Conservation (phyloP, 495 filamentous ascomycete species). For the Xylaria cubensis region DNA sequence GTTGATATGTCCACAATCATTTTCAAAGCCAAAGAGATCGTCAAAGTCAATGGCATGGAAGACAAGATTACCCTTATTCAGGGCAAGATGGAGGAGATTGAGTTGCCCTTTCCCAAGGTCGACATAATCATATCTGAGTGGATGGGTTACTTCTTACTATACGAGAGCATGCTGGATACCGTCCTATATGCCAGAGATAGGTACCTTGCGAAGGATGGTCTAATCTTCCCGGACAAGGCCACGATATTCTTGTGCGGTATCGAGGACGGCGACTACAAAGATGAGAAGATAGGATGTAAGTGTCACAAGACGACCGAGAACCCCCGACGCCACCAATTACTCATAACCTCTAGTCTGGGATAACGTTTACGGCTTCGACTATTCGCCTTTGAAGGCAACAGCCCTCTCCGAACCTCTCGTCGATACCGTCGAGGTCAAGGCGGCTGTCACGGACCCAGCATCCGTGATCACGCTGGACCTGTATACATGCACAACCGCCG, state of each 20-base stretch:
- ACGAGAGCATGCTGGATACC: slow-evolving; percentile 94
- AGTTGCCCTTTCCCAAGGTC: slow-evolving; percentile 78
- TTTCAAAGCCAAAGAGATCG: slow-evolving; percentile 82
- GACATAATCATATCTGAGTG: slow-evolving; percentile 97
- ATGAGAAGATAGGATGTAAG: slow-evolving; percentile 72
- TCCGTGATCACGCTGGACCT: slow-evolving; percentile 73
- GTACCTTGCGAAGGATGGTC: slow-evolving; percentile 75
- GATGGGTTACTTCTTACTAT: slow-evolving; percentile 96
- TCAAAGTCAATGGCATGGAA: slow-evolving; percentile 78
- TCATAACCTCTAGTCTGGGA: slow-evolving; percentile 67
- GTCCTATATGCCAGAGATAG: slow-evolving; percentile 87
- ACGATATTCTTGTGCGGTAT: slow-evolving; percentile 86
- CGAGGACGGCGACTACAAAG: slow-evolving; percentile 83
- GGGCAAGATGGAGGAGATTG: slow-evolving; percentile 92
- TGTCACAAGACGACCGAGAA: slow-evolving; percentile 12
- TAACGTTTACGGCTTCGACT: slow-evolving; percentile 81
- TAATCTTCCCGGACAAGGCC: slow-evolving; percentile 92
- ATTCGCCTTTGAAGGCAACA: slow-evolving; percentile 71
- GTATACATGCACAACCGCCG: slow-evolving; percentile 68
- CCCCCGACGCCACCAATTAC: slow-evolving; percentile 37
- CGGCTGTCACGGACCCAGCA: slow-evolving; percentile 76
- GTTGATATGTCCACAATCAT: slow-evolving; percentile 96
- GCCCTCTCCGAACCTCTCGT: slow-evolving; percentile 76
- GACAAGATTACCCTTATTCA: slow-evolving; percentile 81
- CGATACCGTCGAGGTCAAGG: slow-evolving; percentile 74